A percentile compares a stretch with the other conserved stretches of the same genome.
Evolutionary conservation across 2,329 filamentous ascomycete genomes (phyloP).

Genomic region (Verticillium nubilum): DNA sequence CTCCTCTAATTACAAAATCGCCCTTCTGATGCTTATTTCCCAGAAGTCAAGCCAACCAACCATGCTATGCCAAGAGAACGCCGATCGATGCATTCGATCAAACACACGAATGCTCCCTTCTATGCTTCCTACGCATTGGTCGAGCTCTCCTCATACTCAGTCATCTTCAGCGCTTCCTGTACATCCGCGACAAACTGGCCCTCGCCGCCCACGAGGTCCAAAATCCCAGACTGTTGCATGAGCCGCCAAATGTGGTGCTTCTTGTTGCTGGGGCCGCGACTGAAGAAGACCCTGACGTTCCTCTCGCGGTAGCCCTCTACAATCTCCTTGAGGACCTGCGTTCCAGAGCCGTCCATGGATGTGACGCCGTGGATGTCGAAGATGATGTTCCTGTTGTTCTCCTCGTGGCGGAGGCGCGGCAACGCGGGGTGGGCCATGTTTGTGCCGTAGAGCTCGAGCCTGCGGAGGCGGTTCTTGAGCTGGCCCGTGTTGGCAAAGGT

Average conservation of each 20-base stretch:
- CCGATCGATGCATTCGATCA: not conserved
- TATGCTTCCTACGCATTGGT: slow-evolving; percentile 7
- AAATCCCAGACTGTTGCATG: slow-evolving; percentile 76
- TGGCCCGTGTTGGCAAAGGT: slow-evolving; percentile 97
- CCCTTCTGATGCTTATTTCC: not conserved
- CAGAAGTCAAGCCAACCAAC: not conserved
- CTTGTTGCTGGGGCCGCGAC: slow-evolving; percentile 42
- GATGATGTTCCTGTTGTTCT: slow-evolving; percentile 86
- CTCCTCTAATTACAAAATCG: not conserved
- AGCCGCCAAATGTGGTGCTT: slow-evolving; percentile 60
- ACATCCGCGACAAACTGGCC: slow-evolving; percentile 77
- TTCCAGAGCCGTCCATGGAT: slow-evolving; percentile 85
- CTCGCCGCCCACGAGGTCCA: slow-evolving; percentile 74
- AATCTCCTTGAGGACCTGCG: slow-evolving; percentile 88
- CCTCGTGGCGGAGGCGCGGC: slow-evolving; percentile 69
- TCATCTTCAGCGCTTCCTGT: slow-evolving; percentile 75
- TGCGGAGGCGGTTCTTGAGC: slow-evolving; percentile 73
- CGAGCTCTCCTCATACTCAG: slow-evolving; percentile 61
- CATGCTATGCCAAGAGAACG: not conserved
- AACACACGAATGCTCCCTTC: not conserved
- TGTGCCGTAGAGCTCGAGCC: slow-evolving; percentile 89
- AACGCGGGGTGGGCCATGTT: slow-evolving; percentile 78
- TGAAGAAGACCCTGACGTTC: slow-evolving; percentile 74
- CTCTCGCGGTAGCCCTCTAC: slow-evolving; percentile 72
- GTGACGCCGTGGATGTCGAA: slow-evolving; percentile 99